Percentiles rank a stretch among this genome's conserved stretches.
Evolutionary conservation across 305 asterid genomes (phyloP).

Genomic region (Plantago rigida): DNA sequence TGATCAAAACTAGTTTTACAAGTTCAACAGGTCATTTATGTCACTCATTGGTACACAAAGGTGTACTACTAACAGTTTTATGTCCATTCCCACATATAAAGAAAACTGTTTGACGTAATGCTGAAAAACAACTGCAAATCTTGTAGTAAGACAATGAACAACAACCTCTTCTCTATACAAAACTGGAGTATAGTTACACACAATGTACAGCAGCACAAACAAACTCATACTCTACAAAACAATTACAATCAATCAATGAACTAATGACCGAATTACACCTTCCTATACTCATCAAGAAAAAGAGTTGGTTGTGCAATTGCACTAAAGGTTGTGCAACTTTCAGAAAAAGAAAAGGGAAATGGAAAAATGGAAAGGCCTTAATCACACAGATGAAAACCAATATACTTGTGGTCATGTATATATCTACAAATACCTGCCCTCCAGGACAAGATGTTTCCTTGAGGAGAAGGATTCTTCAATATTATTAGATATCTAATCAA

Average conservation of each 20-base stretch:
- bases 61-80: no score
- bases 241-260: conserved; percentile 7
- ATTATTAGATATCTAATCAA: conserved; percentile 8
- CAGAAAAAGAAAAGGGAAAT: not conserved
- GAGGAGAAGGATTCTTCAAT: conserved; percentile 20
- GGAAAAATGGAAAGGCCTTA: not conserved
- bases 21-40: no score
- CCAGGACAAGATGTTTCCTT: conserved; percentile 10
- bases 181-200: conserved; percentile 2
- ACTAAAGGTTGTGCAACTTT: not conserved
- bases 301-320: not conserved
- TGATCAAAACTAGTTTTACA: no score
- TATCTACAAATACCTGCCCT: conserved; percentile 5
- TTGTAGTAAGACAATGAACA: not conserved
- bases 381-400: not conserved
- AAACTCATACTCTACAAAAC: not conserved
- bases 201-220: not conserved
- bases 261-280: not conserved
- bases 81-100: no score
- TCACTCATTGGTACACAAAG: no score
- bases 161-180: conserved; percentile 1
- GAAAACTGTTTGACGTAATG: no score
- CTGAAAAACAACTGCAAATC: no score
- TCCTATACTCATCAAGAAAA: not conserved
- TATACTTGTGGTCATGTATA: not conserved